Percentiles rank a stretch among this genome's conserved stretches.
These are phyloP conservation scores for Purshia tridentata DNA, from an alignment of 306 rosid species.

Conservation along the genomic window DNA sequence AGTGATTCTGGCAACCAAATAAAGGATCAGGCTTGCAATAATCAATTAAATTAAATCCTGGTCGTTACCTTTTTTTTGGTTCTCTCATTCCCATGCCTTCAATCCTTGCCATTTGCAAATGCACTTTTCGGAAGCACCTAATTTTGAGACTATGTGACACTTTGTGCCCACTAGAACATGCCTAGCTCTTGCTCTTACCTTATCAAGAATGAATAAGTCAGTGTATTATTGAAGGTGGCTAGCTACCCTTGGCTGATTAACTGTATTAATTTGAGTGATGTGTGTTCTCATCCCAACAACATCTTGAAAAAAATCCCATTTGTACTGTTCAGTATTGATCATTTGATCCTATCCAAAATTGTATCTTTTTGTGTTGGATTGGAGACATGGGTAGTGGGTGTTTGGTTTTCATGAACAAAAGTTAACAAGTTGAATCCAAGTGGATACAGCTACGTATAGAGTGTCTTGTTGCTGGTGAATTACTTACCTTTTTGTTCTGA, in stretches of 20 bases:
- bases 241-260: constrained; percentile 23
- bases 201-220: constrained; percentile 26
- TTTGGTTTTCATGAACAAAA: constrained; percentile 59
- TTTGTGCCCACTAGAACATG: constrained; percentile 51
- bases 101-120: constrained; percentile 28
- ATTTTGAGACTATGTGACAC: constrained; percentile 28
- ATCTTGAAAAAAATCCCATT: constrained; percentile 41
- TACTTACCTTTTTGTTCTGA: constrained; percentile 78
- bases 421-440: constrained; percentile 77
- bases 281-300: constrained; percentile 6
- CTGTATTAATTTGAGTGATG: constrained; percentile 38
- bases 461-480: constrained; percentile 53
- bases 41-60: constrained; percentile 18
- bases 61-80: constrained; percentile 19
- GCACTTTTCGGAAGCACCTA: constrained; percentile 49
- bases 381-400: constrained; percentile 73
- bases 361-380: constrained; percentile 24
- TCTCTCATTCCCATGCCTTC: background rate
- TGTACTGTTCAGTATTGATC: constrained; percentile 38
- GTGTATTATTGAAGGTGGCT: constrained; percentile 44
- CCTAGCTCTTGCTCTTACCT: constrained; percentile 35
- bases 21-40: constrained; percentile 23
- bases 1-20: constrained; percentile 26
- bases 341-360: constrained; percentile 36
- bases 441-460: constrained; percentile 47